Conservation (phyloP, 495 filamentous ascomycete species). For the Penicilliopsis zonata region DNA sequence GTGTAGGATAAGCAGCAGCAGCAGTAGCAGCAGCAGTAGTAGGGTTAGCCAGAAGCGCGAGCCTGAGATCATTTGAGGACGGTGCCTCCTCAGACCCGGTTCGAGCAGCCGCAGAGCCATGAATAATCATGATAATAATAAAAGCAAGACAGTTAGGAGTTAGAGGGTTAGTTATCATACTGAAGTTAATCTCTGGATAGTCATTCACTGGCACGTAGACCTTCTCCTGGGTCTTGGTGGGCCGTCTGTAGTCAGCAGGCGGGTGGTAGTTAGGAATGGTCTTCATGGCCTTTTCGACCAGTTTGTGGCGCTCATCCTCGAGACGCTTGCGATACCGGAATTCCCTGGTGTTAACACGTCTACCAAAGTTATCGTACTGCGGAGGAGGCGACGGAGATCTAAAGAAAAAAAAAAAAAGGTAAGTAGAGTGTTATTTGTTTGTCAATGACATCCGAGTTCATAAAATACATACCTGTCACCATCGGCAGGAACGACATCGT, state of each 20-base stretch:
- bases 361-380: constrained; percentile 97
- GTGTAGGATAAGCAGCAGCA: too few relatives aligned
- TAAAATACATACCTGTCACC: constrained; percentile 85
- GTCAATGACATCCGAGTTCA: too few relatives aligned
- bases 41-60: constrained; percentile 46
- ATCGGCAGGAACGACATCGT: constrained; percentile 92
- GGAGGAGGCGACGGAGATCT: constrained; percentile 93
- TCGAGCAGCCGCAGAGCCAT: too few relatives aligned
- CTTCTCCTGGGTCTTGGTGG: constrained; percentile 99
- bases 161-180: constrained; percentile 99
- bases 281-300: constrained; percentile 97
- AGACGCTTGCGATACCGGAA: constrained; percentile 94
- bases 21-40: constrained; percentile 25
- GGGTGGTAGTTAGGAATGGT: constrained; percentile 97
- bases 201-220: constrained; percentile 99
- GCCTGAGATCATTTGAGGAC: constrained; percentile 15
- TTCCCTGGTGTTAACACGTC: constrained; percentile 96
- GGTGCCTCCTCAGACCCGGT: constrained; percentile 29
- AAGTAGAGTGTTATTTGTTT: too few relatives aligned
- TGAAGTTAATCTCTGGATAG: constrained; percentile 99
- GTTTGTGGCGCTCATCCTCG: constrained; percentile 95
- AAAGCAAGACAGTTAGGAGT: constrained; percentile 53
- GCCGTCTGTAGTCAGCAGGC: constrained; percentile 91
- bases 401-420: neutral
- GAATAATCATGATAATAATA: constrained; percentile 34